A percentile compares a stretch with the other conserved stretches of the same genome.
Evolutionary conservation across 1,284 basidiomycete species (phyloP).

Genomic region (Ceratobasidium sp.): DNA sequence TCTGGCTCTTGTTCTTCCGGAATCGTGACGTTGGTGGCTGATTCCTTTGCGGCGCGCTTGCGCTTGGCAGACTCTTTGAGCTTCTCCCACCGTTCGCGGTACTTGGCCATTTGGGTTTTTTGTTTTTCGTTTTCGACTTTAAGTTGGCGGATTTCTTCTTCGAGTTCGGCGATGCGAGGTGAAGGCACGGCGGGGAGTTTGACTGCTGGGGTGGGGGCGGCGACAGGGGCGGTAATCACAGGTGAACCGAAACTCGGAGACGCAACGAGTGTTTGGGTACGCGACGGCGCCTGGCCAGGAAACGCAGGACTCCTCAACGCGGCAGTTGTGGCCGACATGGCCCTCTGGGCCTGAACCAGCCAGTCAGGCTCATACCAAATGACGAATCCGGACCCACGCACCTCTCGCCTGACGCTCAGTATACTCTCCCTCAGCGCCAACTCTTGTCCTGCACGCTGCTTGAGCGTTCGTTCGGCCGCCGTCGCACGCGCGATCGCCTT

Average conservation of each 20-base stretch:
- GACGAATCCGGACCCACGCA: constrained; percentile 43
- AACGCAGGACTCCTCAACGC: constrained; percentile 66
- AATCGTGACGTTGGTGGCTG: constrained; percentile 20
- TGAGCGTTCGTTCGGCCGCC: constrained; percentile 59
- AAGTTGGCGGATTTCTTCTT: constrained; percentile 72
- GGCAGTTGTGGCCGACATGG: constrained; percentile 38
- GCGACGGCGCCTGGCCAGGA: constrained; percentile 52
- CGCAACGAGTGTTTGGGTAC: constrained; percentile 29
- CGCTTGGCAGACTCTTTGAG: constrained; percentile 83
- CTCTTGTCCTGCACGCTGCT: constrained; percentile 69
- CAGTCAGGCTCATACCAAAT: neutral
- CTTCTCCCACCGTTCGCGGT: constrained; percentile 86
- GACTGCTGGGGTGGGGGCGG: constrained; percentile 49
- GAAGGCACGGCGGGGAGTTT: constrained; percentile 52
- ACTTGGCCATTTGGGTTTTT: constrained; percentile 83
- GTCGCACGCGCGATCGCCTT: constrained; percentile 62
- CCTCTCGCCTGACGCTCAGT: constrained; percentile 77
- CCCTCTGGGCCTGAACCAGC: constrained; percentile 38
- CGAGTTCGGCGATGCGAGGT: constrained; percentile 68
- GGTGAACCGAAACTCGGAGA: constrained; percentile 8
- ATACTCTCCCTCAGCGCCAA: constrained; percentile 77
- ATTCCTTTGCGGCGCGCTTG: constrained; percentile 79
- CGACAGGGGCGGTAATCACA: neutral
- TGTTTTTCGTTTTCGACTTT: constrained; percentile 83
- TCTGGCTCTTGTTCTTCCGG: constrained; percentile 32